A percentile compares a stretch with the other conserved stretches of the same genome.
Evolutionary conservation across 768 basidiomycete species (phyloP).

Genomic region (Trametes coccinea): DNA sequence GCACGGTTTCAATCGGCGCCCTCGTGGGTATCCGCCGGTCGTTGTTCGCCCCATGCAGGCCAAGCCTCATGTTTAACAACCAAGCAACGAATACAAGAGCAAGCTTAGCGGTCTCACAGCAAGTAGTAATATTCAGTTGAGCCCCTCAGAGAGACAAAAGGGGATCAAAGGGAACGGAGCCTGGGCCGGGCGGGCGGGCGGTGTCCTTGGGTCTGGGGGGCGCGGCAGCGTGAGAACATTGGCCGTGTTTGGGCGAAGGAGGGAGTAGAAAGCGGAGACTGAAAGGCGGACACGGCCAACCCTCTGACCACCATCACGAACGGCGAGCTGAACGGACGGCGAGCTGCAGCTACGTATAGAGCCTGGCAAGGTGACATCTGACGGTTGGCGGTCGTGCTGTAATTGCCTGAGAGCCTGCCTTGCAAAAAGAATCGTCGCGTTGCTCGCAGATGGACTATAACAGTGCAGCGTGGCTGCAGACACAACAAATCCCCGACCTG

Average conservation of each 20-base stretch:
- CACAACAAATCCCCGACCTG: conserved; percentile 35
- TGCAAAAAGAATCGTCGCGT: conserved; percentile 40
- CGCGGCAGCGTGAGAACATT: conserved; percentile 26
- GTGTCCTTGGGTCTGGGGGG: neutral
- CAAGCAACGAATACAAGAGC: neutral
- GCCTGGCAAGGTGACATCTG: conserved; percentile 28
- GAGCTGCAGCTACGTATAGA: conserved; percentile 23
- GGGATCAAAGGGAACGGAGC: no score
- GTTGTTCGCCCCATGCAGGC: neutral
- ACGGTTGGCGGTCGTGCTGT: conserved; percentile 32
- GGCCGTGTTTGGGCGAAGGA: conserved; percentile 10
- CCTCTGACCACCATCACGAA: conserved; percentile 33
- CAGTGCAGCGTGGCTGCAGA: conserved; percentile 43
- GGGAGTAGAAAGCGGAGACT: conserved; percentile 31
- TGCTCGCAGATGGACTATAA: conserved; percentile 47
- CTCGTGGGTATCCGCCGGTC: neutral
- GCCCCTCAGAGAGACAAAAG: no score
- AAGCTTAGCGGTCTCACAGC: no score
- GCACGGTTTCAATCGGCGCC: conserved; percentile 8
- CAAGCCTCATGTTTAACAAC: neutral
- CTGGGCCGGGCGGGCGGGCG: no score
- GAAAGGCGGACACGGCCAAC: conserved; percentile 29
- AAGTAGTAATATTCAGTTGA: no score
- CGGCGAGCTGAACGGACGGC: conserved; percentile 31
- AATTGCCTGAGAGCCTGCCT: conserved; percentile 43